These are phyloP conservation scores for Aleurites moluccanus DNA, from an alignment of 441 rosid genomes.

Conservation along the genomic window DNA sequence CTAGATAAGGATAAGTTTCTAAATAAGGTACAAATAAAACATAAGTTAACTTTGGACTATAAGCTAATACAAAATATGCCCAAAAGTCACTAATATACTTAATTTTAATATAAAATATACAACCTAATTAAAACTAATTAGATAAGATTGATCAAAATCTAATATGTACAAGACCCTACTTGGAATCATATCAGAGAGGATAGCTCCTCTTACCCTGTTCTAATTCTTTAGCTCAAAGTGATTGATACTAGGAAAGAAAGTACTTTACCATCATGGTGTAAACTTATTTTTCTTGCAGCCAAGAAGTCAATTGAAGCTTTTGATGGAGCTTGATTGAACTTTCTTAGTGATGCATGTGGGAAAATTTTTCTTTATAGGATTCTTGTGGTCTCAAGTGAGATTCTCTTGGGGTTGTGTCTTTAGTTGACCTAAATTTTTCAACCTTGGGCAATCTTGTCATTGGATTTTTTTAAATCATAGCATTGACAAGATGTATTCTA, in stretches of 20 bases:
- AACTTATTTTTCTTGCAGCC: not conserved
- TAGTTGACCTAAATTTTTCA: not conserved
- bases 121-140: too few species aligned
- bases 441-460: not conserved
- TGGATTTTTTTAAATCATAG: not conserved
- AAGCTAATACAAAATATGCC: too few species aligned
- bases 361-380: not conserved
- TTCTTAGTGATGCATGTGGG: not conserved
- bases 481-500: not conserved
- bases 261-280: not conserved
- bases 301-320: not conserved
- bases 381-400: not conserved
- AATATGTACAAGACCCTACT: too few species aligned
- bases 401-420: not conserved
- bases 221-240: conserved; percentile 2
- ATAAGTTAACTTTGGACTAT: too few species aligned
- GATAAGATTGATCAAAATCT: too few species aligned
- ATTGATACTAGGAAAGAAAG: not conserved
- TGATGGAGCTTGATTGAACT: not conserved
- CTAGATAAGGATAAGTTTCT: too few species aligned
- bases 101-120: too few species aligned
- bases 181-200: not conserved
- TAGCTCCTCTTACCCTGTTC: not conserved
- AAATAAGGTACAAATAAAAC: too few species aligned
- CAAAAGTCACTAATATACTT: too few species aligned